A percentile compares a stretch with the other conserved stretches of the same genome.
These are phyloP conservation scores for Ramaria rubella DNA, from an alignment of 768 basidiomycete genomes.

Conservation along the genomic window DNA sequence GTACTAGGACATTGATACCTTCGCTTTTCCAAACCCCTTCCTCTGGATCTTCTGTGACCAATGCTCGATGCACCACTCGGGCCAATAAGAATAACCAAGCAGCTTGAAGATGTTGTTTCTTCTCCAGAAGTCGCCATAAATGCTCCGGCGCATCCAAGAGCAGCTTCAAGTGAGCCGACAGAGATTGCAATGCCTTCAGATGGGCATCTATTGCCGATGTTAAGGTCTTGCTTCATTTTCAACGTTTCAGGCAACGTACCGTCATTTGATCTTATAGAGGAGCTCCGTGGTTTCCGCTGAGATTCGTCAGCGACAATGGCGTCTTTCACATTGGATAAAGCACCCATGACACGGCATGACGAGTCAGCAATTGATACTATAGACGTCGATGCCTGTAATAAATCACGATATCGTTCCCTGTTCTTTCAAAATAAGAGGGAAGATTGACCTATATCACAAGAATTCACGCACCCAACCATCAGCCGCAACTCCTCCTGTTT, in stretches of 20 bases:
- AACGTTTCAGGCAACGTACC: conserved; percentile 11
- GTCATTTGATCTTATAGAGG: conserved; percentile 9
- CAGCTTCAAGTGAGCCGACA: conserved; percentile 88
- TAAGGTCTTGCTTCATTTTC: background rate
- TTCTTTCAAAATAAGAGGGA: conserved; percentile 43
- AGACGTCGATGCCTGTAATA: conserved; percentile 78
- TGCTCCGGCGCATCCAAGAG: conserved; percentile 89
- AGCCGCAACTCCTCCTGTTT: conserved; percentile 83
- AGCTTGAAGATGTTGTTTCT: conserved; percentile 71
- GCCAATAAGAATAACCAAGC: conserved; percentile 85
- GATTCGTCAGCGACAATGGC: conserved; percentile 31
- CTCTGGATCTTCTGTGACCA: conserved; percentile 56
- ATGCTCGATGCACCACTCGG: conserved; percentile 73
- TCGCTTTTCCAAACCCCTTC: conserved; percentile 52
- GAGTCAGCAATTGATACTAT: conserved; percentile 72
- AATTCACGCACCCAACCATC: conserved; percentile 80
- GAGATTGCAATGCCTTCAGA: conserved; percentile 58
- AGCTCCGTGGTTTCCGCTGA: conserved; percentile 7
- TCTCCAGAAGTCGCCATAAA: conserved; percentile 81
- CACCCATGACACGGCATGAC: conserved; percentile 54
- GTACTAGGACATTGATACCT: conserved; percentile 58
- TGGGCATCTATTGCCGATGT: conserved; percentile 48
- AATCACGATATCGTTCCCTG: conserved; percentile 86
- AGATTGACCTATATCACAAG: background rate
- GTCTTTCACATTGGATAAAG: conserved; percentile 55